Base-by-base conservation (phyloP, 2,329 filamentous ascomycete genomes). In the Cladosporium sphaerospermum region DNA sequence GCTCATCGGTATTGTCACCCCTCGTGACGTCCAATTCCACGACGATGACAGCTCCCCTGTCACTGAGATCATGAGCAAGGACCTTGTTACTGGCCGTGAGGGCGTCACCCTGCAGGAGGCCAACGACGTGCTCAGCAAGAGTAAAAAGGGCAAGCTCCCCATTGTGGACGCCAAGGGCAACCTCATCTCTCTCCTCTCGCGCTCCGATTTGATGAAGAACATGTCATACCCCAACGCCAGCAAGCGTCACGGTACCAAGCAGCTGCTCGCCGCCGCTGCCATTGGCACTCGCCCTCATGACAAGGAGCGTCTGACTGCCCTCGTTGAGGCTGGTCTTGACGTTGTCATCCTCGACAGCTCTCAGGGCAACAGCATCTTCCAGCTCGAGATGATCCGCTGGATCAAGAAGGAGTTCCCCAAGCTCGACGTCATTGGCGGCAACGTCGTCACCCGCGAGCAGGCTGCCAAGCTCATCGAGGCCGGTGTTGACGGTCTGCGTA, bases 121-220 rank as follows among this genome's bases (percentile, higher is more conserved):
- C 67, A 99, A 99, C 77, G 83, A 84, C 63, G 92, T 97, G 61
- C 84, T 99, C 49, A 87, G 89, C 69, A 84, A 88, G 75, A 97
- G 92, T 57, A 96, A 96, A 83, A 99, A 99, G 81, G 93, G 93
- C 66, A 77, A 76, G 65, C 74, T 76, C 58, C 70, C 76, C 59
- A 77, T 78, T 63, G 75, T 76, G 60, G 75, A 75, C 66, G 69
- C 65, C 57, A 65, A 68, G 53, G 73, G 73, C 65, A 71, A 73
- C 64, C 72, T 75, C 55, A 66, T 96, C 58, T 96, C 93, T 61
- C 86, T 95, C 78, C 86, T 96, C 69, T 91, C 88, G 58, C 84
- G 93, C 64, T 96, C 91, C 64, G 93, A 99, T 75, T 77, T 99
- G 75, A 96, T 91, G 79, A 99, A 99, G 82, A 99, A 99, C 78